Evolutionary conservation across 192 early-diverging fungal genomes (phyloP).

Genomic region (Coemansia sp.): DNA sequence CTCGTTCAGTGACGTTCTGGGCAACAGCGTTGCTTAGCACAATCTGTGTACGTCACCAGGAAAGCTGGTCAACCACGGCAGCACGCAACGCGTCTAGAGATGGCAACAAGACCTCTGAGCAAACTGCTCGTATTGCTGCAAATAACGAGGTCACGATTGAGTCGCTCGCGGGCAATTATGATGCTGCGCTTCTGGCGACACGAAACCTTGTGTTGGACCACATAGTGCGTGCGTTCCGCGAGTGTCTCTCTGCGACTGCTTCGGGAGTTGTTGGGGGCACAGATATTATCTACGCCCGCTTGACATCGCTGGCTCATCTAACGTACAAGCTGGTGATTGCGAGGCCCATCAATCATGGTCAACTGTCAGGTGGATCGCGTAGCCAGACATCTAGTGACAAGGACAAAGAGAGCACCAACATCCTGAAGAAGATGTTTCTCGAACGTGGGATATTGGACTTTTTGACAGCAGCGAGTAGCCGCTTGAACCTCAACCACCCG

Average conservation of each 20-base stretch:
- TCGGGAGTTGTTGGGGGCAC: constrained; percentile 22
- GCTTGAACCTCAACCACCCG: constrained; percentile 92
- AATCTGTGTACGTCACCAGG: constrained; percentile 47
- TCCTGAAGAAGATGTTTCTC: constrained; percentile 68
- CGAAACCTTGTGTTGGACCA: constrained; percentile 50
- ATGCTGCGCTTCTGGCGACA: constrained; percentile 27
- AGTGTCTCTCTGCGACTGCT: constrained; percentile 43
- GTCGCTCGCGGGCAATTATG: constrained; percentile 43
- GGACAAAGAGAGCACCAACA: constrained; percentile 32
- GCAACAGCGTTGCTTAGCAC: constrained; percentile 65
- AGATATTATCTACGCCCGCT: constrained; percentile 45
- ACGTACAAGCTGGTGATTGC: constrained; percentile 49
- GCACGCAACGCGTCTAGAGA: neutral
- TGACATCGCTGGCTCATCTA: constrained; percentile 46
- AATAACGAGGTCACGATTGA: constrained; percentile 25
- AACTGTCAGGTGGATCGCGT: constrained; percentile 1
- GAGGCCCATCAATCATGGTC: constrained; percentile 44
- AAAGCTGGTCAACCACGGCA: constrained; percentile 35
- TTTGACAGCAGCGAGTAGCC: constrained; percentile 76
- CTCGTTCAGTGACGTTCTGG: constrained; percentile 66
- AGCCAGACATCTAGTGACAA: neutral
- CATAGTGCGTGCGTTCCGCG: constrained; percentile 52
- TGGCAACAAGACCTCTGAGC: neutral
- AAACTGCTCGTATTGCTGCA: neutral
- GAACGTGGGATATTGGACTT: constrained; percentile 84